These are phyloP conservation scores for Pleurotus citrinopileatus DNA, from an alignment of 768 basidiomycete genomes.

Conservation along the genomic window DNA sequence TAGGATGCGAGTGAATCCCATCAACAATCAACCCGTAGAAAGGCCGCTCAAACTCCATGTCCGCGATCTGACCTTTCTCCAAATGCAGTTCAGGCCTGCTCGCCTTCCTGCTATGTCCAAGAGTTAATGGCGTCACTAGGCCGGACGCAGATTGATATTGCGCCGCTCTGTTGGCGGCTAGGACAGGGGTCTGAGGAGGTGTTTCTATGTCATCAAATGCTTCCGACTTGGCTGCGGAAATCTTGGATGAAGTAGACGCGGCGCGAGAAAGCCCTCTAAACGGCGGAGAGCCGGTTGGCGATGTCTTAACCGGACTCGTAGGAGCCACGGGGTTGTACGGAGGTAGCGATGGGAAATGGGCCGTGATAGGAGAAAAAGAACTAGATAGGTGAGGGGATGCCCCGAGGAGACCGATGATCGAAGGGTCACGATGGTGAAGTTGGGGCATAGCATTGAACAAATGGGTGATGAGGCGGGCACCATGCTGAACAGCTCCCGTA, in stretches of 20 bases:
- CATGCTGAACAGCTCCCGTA: constrained; percentile 63
- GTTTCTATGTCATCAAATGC: constrained; percentile 60
- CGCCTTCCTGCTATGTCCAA: constrained; percentile 19
- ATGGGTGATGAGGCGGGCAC: constrained; percentile 87
- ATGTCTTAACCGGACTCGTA: background rate
- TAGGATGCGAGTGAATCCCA: constrained; percentile 88
- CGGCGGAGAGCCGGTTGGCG: constrained; percentile 10
- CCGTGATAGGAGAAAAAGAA: constrained; percentile 28
- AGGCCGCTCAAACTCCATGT: constrained; percentile 62
- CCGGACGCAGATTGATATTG: constrained; percentile 18
- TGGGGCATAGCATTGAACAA: constrained; percentile 94
- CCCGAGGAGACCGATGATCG: constrained; percentile 85
- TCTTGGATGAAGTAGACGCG: background rate
- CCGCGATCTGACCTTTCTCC: constrained; percentile 47
- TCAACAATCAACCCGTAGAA: constrained; percentile 91
- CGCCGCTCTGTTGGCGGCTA: constrained; percentile 13
- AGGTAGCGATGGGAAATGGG: constrained; percentile 3
- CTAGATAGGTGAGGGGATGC: constrained; percentile 63
- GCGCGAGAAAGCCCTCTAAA: constrained; percentile 14
- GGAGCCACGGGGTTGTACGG: constrained; percentile 2
- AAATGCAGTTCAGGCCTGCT: constrained; percentile 37
- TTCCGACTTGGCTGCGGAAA: constrained; percentile 39
- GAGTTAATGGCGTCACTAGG: constrained; percentile 17
- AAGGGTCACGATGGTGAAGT: constrained; percentile 86
- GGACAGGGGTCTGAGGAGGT: constrained; percentile 49